Conservation (phyloP, 106 monocot genomes). For the Platanthera guangdongensis region DNA sequence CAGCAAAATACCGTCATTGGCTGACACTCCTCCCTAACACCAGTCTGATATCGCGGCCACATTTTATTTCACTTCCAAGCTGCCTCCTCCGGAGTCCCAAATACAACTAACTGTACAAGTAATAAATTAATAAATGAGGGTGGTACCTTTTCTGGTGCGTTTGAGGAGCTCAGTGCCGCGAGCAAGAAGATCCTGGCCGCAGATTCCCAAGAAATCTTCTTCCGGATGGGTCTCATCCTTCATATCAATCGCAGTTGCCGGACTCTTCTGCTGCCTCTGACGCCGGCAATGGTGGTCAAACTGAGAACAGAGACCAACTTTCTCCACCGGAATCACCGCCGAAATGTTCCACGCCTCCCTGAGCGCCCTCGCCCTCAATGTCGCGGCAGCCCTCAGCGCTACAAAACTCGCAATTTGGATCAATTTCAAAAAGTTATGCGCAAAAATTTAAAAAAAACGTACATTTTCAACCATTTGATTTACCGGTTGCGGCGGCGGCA, state of each 20-base stretch:
- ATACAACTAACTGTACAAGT: too few relatives aligned
- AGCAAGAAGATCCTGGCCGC: conserved; percentile 73
- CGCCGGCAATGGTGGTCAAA: conserved; percentile 5
- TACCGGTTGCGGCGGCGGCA: conserved; percentile 86
- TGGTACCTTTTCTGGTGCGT: conserved; percentile 76
- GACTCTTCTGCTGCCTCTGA: conserved; percentile 20
- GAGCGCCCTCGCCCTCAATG: conserved; percentile 76
- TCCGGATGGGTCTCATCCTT: conserved; percentile 35
- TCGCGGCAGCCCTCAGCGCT: conserved; percentile 87
- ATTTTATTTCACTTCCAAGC: too few relatives aligned
- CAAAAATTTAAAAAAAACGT: background rate
- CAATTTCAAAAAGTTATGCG: background rate
- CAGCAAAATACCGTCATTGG: too few relatives aligned
- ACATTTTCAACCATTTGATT: background rate
- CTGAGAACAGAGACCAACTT: conserved; percentile 27
- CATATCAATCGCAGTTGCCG: conserved; percentile 12
- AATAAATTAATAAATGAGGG: background rate
- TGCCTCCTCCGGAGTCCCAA: too few relatives aligned
- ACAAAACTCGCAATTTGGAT: background rate
- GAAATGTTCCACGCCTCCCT: conserved; percentile 98
- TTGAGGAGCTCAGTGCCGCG: conserved; percentile 85
- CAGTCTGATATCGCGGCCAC: too few relatives aligned
- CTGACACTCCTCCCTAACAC: too few relatives aligned
- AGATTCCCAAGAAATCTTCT: conserved; percentile 64
- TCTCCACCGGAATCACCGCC: conserved; percentile 86